Conservation (phyloP, 768 basidiomycete genomes). For the Lentinula sp. region DNA sequence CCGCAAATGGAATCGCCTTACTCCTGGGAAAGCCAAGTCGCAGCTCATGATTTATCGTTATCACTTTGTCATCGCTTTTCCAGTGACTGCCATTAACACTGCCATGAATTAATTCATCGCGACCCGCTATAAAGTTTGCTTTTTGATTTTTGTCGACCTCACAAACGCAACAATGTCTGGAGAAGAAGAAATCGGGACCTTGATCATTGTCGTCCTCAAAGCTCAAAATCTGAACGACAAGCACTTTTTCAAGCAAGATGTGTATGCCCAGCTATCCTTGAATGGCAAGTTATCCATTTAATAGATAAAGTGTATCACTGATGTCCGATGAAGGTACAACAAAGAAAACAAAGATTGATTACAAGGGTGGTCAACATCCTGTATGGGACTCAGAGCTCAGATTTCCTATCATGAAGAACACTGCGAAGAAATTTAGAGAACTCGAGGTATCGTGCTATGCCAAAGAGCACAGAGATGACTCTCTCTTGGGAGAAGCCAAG, state of each 20-base stretch:
- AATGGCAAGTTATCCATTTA: conserved; percentile 23
- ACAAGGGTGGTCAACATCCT: conserved; percentile 90
- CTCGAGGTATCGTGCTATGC: conserved; percentile 77
- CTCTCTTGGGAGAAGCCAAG: conserved; percentile 69
- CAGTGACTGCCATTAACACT: not conserved
- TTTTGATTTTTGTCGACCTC: not conserved
- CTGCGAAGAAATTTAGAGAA: conserved; percentile 46
- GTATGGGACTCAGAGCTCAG: conserved; percentile 89
- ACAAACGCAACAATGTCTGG: conserved; percentile 7
- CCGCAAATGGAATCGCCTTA: not conserved
- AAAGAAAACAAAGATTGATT: conserved; percentile 66
- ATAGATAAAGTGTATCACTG: not conserved
- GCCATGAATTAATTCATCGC: not conserved
- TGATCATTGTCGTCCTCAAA: conserved; percentile 82
- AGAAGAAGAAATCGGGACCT: conserved; percentile 62
- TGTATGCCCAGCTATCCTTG: conserved; percentile 63
- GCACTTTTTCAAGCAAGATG: conserved; percentile 90
- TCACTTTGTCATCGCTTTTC: not conserved
- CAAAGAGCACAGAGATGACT: conserved; percentile 67
- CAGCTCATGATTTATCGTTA: not conserved
- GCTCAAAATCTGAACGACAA: conserved; percentile 78
- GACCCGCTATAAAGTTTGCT: not conserved
- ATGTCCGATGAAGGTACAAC: conserved; percentile 32
- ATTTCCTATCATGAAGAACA: conserved; percentile 61
- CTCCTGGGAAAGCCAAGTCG: not conserved